These are phyloP conservation scores for Eucalyptus erythrocorys DNA, from an alignment of 345 rosid genomes.

Conservation along the genomic window DNA sequence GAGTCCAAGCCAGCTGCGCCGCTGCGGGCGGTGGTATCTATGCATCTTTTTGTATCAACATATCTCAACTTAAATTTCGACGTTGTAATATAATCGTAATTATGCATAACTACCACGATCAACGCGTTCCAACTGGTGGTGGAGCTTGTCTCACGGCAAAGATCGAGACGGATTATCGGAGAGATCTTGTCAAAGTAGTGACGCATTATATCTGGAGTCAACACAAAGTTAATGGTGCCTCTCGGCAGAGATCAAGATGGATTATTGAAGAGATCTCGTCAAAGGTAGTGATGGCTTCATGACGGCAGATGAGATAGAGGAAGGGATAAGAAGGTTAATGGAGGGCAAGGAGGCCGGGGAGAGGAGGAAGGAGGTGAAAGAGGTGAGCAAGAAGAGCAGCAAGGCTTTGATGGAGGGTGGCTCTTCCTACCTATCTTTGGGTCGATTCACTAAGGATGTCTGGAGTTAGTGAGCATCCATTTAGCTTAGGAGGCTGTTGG, in stretches of 20 bases:
- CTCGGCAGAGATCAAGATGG: neutral
- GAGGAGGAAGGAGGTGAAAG: neutral
- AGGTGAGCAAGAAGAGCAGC: constrained; percentile 7
- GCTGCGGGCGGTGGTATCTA: too few species aligned
- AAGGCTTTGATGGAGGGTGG: constrained; percentile 30
- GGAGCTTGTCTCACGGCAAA: constrained; percentile 17
- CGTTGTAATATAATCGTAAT: too few species aligned
- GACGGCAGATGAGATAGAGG: constrained; percentile 13
- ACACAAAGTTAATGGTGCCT: constrained; percentile 5
- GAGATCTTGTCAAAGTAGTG: neutral
- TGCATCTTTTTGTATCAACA: too few species aligned
- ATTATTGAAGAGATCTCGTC: neutral
- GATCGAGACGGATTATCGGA: neutral
- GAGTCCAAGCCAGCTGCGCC: too few species aligned
- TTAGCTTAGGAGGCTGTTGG: neutral
- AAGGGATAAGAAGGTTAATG: constrained; percentile 22
- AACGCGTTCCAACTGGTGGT: constrained; percentile 1
- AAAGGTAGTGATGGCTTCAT: neutral
- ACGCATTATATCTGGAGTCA: too few species aligned
- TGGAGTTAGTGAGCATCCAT: neutral
- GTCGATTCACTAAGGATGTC: constrained; percentile 11
- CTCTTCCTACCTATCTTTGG: constrained; percentile 11
- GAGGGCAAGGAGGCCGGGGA: neutral
- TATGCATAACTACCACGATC: too few species aligned
- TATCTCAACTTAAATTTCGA: too few species aligned